Conservation (phyloP, 2,329 filamentous ascomycete genomes). For the Lasiodiplodia sp. region DNA sequence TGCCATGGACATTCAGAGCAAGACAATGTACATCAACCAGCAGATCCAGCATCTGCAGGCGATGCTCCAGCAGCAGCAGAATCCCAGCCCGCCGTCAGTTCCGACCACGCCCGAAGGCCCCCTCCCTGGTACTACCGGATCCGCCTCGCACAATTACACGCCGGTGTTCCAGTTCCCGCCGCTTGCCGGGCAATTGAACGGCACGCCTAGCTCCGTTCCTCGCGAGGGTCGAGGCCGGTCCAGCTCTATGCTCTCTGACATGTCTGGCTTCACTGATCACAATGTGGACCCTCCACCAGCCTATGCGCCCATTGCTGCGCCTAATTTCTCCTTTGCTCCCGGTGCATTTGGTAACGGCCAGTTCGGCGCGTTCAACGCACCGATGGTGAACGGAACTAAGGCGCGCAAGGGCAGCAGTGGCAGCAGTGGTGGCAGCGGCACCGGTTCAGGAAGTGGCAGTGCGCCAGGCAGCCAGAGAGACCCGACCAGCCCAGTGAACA, state of each 20-base stretch:
- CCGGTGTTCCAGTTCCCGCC: slow-evolving; percentile 48
- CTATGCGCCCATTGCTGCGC: slow-evolving; percentile 35
- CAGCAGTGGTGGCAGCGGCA: slow-evolving; percentile 47
- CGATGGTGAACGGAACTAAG: slow-evolving; percentile 30
- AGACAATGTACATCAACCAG: slow-evolving; percentile 46
- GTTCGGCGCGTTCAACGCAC: slow-evolving; percentile 20
- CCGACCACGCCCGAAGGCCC: slow-evolving; percentile 67
- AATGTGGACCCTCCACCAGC: slow-evolving; percentile 46
- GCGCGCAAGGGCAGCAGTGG: slow-evolving; percentile 56
- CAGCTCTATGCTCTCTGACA: slow-evolving; percentile 60
- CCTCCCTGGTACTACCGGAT: slow-evolving; percentile 58
- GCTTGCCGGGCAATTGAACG: slow-evolving; percentile 39
- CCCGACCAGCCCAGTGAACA: slow-evolving; percentile 45
- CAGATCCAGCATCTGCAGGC: slow-evolving; percentile 50
- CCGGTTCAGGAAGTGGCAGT: slow-evolving; percentile 50
- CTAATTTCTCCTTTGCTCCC: slow-evolving; percentile 42
- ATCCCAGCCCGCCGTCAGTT: slow-evolving; percentile 46
- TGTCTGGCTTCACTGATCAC: slow-evolving; percentile 59
- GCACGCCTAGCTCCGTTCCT: slow-evolving; percentile 42
- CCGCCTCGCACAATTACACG: slow-evolving; percentile 38
- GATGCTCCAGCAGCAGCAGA: slow-evolving; percentile 46
- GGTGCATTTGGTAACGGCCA: slow-evolving; percentile 44
- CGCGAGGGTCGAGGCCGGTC: slow-evolving; percentile 55
- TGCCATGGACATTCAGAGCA: slow-evolving; percentile 47
- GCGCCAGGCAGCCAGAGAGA: slow-evolving; percentile 45